Base-by-base conservation (phyloP, 306 rosid genomes). In the Dalbergia cultrata region DNA sequence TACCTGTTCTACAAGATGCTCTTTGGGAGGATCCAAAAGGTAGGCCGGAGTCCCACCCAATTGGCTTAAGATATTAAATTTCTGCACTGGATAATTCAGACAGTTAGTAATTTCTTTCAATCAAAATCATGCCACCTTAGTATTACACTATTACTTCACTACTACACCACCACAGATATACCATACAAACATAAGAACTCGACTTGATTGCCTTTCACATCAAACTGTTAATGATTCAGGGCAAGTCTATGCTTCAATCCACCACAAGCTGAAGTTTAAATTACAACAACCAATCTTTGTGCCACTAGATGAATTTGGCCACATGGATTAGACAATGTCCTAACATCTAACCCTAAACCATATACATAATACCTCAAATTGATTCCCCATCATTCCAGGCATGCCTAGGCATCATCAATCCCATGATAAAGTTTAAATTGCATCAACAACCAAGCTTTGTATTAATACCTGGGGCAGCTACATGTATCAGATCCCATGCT, bases 1-100 rank as follows among this genome's bases (percentile, higher is more conserved):
- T 75, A 80, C 97, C 92, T 69, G 89, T 79, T 94, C 97, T 59
- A 88, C 90, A 78, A 94, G 93, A 49, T 87, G 86, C 81, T 94
- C 97, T 85, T 94, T 84, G 0, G 97, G 98, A 84, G 97, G 91
- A 75, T 82, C 67, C 67, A 59, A 47, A 90, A 87, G 73, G 83
- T 79, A 89, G 77, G 17, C 49, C 2, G 91, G 90, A 41, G 92
- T 86, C 79, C 74, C 83, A 34, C 81, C 86, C 9, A 87, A 31
- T 7, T 73, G 85, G 11, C 88, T 72, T 80, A 91, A 52, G 8
- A 88, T 14, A 81, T 76, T 58, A 37, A 84, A 35, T 53, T 73
- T 89, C 76, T 86, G 90, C 37, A 68, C 93, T 91, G 93, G 60
- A 85, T 62, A 76, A 61, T 21, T 11, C 76, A 74, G 3, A 43